These are phyloP conservation scores for Plantago elongata DNA, from an alignment of 257 asterid genomes.

Conservation along the genomic window DNA sequence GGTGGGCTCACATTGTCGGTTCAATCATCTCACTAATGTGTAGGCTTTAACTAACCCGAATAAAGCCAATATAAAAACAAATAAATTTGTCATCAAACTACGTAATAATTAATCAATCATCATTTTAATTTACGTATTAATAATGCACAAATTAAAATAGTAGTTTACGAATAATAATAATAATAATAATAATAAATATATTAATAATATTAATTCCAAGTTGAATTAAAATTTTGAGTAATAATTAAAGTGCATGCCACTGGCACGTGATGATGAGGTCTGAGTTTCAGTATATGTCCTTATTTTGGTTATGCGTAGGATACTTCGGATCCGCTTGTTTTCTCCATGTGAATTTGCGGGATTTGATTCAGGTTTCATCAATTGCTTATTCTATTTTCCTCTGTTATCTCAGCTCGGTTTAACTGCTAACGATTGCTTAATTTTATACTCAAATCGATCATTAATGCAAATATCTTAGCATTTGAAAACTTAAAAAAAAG, in stretches of 20 bases:
- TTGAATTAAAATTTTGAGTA: neutral
- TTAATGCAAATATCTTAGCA: neutral
- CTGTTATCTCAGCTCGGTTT: neutral
- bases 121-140: neutral
- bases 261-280: conserved; percentile 60
- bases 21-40: conserved; percentile 6
- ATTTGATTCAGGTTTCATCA: neutral
- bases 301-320: conserved; percentile 1
- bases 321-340: neutral
- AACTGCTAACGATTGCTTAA: neutral
- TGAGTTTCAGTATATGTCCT: conserved; percentile 22
- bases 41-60: neutral
- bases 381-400: neutral
- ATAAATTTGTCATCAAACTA: conserved; percentile 14
- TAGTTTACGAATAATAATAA: conserved; percentile 43
- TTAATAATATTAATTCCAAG: neutral
- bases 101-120: conserved; percentile 34
- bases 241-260: conserved; percentile 33
- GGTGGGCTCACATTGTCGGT: conserved; percentile 41
- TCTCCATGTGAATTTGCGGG: conserved; percentile 11
- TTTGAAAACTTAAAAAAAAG: too few relatives aligned
- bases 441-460: too few relatives aligned
- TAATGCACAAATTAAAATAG: neutral
- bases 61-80: conserved; percentile 5
- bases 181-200: conserved; percentile 11